phyloP scores from a whole-genome alignment of 768 basidiomycete species.

The Boletus reticuloceps region DNA sequence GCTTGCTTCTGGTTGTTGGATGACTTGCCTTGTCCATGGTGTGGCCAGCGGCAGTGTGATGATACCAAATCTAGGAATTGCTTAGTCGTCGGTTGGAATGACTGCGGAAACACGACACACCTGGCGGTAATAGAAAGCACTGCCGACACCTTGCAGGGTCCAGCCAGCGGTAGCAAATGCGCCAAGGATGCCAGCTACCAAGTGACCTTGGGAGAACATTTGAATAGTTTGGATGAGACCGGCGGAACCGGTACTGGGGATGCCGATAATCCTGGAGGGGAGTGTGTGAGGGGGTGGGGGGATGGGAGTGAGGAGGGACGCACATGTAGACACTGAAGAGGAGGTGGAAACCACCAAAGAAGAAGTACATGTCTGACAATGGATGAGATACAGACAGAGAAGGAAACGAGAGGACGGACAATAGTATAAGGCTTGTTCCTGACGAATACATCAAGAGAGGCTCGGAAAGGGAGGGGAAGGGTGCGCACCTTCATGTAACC shows the following conservation, averaged over 20 bases:
- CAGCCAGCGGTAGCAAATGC: slow-evolving; percentile 83
- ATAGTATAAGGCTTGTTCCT: slow-evolving; percentile 94
- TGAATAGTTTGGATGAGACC: slow-evolving; percentile 92
- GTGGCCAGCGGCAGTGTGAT: slow-evolving; percentile 82
- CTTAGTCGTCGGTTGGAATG: slow-evolving; percentile 3
- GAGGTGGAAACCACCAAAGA: slow-evolving; percentile 95
- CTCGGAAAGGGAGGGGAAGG: slow-evolving; percentile 21
- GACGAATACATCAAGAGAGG: slow-evolving; percentile 20
- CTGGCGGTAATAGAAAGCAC: slow-evolving; percentile 76
- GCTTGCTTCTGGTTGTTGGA: background rate
- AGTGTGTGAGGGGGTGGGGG: slow-evolving; percentile 20
- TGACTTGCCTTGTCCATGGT: slow-evolving; percentile 74
- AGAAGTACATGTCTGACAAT: slow-evolving; percentile 84
- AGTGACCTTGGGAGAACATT: slow-evolving; percentile 66
- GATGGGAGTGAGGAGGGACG: slow-evolving; percentile 24
- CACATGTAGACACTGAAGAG: slow-evolving; percentile 91
- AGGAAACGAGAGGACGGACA: slow-evolving; percentile 50
- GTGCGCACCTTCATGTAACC: slow-evolving; percentile 88
- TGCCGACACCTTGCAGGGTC: slow-evolving; percentile 82
- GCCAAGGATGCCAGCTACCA: slow-evolving; percentile 81
- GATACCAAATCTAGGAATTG: slow-evolving; percentile 61
- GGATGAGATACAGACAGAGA: slow-evolving; percentile 3
- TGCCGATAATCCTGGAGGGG: slow-evolving; percentile 79
- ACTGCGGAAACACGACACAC: slow-evolving; percentile 39
- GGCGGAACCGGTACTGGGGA: slow-evolving; percentile 93